Evolutionary conservation across 106 monocot species (phyloP).

Genomic region (Apostasia ramifera): DNA sequence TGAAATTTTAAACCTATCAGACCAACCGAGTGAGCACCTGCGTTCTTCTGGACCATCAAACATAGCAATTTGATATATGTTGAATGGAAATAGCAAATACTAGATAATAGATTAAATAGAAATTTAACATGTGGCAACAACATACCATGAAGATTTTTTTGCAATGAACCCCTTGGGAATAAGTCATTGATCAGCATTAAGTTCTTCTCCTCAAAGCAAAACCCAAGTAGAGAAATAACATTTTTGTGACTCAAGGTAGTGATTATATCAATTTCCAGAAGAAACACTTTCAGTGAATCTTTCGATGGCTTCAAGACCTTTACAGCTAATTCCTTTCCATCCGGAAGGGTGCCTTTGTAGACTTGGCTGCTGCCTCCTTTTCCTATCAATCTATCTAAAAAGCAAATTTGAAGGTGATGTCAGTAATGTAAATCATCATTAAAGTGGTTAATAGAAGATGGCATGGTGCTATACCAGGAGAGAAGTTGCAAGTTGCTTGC

Average conservation of each 20-base stretch:
- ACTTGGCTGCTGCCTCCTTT: slow-evolving; percentile 81
- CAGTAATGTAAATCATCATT: no score
- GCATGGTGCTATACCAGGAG: slow-evolving; percentile 37
- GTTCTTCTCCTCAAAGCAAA: slow-evolving; percentile 58
- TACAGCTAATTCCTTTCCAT: slow-evolving; percentile 62
- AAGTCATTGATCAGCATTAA: slow-evolving; percentile 69
- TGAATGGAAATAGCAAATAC: not conserved
- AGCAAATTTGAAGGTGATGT: not conserved
- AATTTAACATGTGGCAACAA: not conserved
- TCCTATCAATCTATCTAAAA: slow-evolving; percentile 49
- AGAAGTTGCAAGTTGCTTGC: slow-evolving; percentile 69
- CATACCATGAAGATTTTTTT: slow-evolving; percentile 69
- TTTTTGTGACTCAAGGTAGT: slow-evolving; percentile 61
- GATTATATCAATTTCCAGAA: slow-evolving; percentile 58
- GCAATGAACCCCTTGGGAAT: slow-evolving; percentile 56
- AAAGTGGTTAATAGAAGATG: not conserved
- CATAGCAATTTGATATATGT: not conserved
- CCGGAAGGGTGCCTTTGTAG: slow-evolving; percentile 51
- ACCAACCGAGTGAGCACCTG: slow-evolving; percentile 37
- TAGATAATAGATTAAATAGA: not conserved
- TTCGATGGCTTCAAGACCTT: slow-evolving; percentile 66
- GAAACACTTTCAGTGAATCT: slow-evolving; percentile 52
- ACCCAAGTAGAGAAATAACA: slow-evolving; percentile 61
- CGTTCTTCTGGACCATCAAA: slow-evolving; percentile 31
- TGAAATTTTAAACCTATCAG: slow-evolving; percentile 61